Percentiles rank a stretch among this genome's conserved stretches.
phyloP scores from a whole-genome alignment of 257 asterid genomes.

The Gynochthodes officinalis region DNA sequence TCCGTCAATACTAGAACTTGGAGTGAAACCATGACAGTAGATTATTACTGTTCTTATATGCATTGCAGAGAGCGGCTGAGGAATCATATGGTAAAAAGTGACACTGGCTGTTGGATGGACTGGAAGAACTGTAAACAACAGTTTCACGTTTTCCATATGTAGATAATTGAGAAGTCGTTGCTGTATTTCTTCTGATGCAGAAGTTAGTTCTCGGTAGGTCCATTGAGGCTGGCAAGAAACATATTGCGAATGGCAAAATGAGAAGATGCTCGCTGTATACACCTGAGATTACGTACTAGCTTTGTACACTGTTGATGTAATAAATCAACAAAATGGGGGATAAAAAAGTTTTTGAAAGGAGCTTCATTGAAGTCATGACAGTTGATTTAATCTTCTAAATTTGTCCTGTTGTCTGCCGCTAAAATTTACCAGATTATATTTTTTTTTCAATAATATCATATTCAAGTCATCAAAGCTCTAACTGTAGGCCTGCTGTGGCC shows the following conservation, averaged over 20 bases:
- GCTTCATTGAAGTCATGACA: not conserved
- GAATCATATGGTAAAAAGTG: constrained; percentile 12
- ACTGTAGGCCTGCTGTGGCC: too few species aligned
- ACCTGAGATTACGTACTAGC: constrained; percentile 28
- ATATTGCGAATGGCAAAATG: constrained; percentile 2
- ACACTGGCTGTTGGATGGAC: constrained; percentile 9
- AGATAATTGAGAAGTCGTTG: constrained; percentile 26
- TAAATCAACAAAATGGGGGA: constrained; percentile 6
- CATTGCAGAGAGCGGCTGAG: not conserved
- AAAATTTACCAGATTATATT: too few species aligned
- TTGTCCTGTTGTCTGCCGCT: not conserved
- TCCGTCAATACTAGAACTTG: not conserved
- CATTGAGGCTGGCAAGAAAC: constrained; percentile 12
- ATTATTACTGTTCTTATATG: not conserved
- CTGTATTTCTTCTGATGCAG: constrained; percentile 7
- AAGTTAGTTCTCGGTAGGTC: constrained; percentile 20
- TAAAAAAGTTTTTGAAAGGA: not conserved
- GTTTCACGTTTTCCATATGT: constrained; percentile 40
- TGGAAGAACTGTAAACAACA: constrained; percentile 21
- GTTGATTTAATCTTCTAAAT: not conserved
- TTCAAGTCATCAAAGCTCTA: too few species aligned
- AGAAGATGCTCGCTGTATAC: constrained; percentile 42
- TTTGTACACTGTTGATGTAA: constrained; percentile 18
- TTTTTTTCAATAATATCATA: too few species aligned
- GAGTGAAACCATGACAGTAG: not conserved